These are phyloP conservation scores for Puya raimondii DNA, from an alignment of 176 grass and related monocot species.

Conservation along the genomic window DNA sequence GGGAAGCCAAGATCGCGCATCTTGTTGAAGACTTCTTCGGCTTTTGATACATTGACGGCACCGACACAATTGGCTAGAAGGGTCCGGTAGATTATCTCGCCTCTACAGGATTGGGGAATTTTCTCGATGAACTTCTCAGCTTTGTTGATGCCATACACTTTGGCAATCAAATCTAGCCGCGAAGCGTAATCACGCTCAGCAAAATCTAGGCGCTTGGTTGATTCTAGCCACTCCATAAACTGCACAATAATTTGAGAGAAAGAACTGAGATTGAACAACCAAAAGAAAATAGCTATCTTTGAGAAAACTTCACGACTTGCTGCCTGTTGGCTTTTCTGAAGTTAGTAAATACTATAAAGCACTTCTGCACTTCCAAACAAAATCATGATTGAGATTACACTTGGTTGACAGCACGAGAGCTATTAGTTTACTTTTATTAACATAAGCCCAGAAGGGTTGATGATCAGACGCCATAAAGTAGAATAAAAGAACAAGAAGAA, in stretches of 20 bases:
- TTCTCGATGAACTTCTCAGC: conserved; percentile 53
- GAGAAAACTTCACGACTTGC: too few species aligned
- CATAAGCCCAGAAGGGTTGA: too few species aligned
- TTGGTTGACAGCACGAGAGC: too few species aligned
- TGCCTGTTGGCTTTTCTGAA: too few species aligned
- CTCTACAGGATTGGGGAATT: conserved; percentile 47
- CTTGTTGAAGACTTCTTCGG: conserved; percentile 59
- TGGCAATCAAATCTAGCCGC: conserved; percentile 46
- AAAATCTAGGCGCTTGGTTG: conserved; percentile 41
- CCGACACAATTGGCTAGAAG: conserved; percentile 55
- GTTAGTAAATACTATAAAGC: too few species aligned
- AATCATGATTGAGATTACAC: too few species aligned
- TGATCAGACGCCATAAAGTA: too few species aligned
- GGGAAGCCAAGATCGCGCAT: conserved; percentile 53
- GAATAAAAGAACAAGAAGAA: too few species aligned
- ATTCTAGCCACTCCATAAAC: conserved; percentile 52
- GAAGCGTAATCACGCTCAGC: conserved; percentile 54
- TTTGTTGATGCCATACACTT: conserved; percentile 41
- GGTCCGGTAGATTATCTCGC: conserved; percentile 57
- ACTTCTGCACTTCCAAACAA: too few species aligned
- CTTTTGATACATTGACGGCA: conserved; percentile 38
- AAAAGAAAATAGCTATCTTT: too few species aligned
- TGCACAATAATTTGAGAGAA: conserved; percentile 19
- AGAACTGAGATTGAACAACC: not conserved
- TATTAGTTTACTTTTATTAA: too few species aligned